Evolutionary conservation across 208 protist genomes (phyloP), one percentile per base, ranked within the genome.

Genomic region (Crithidia bombi): DNA sequence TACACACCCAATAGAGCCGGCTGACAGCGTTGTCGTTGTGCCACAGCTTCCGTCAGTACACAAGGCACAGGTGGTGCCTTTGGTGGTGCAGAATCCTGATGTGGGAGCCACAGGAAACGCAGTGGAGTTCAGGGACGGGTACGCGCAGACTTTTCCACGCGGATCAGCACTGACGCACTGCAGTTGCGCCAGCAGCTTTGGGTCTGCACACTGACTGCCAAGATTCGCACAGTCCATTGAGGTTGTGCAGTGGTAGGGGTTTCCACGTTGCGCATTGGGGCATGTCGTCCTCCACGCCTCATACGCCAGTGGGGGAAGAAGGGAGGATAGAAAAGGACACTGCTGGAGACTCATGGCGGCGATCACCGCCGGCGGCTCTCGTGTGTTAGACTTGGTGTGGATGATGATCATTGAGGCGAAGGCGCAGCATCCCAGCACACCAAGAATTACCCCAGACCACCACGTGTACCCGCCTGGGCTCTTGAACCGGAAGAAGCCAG

Each of bases 401-500:
- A 89, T 80, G 44, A 80, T 55, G 14, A 83, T 71, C 47, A 84
- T 80, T 28, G 78, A 72, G 17, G 67, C 51, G 3, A 81, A 19
- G 28, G 73, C 52, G 32, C 51, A 66, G 58, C 47, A 55, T 12
- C 47, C 72, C 9, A 85, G 61, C 0, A 76, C 23, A 0, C 66
- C 82, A 15, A 86, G 43, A 30, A 85, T 79, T 5, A 55, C 65
- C 14, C 44, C 50, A 3, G 85, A 62, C 79, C 85, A 87, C 78
- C 80, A 86, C 55, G 66, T 82, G 32, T 79, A 65, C 26, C 70
- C 68, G 2, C 76, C 77, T 39, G 58, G 59, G 11, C 61, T 55
- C 14, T 64, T 52, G 38, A 89, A 89, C 30, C 50, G 72, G 57
- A 83, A 89, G 47, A 82, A 80, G 49, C 33, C 35, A 14, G 52